These are phyloP conservation scores for Pulveroboletus sp. DNA, from an alignment of 768 basidiomycete genomes.

Conservation along the genomic window DNA sequence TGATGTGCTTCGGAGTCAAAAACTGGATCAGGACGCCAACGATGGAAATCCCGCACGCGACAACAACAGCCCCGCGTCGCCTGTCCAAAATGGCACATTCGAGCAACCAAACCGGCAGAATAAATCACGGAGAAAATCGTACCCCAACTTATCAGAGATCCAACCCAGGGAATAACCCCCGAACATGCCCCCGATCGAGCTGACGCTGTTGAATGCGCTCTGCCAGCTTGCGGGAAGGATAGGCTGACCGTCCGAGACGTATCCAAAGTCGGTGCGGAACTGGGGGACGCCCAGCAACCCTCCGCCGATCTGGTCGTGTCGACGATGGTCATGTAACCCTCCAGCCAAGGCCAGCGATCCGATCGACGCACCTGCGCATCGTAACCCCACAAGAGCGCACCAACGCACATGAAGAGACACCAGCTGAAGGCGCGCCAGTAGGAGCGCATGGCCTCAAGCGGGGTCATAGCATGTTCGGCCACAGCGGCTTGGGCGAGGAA, in stretches of 20 bases:
- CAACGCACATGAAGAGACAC: constrained; percentile 24
- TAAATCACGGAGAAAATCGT: background rate
- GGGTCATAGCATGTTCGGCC: constrained; percentile 16
- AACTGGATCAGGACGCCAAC: constrained; percentile 24
- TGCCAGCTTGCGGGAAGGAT: constrained; percentile 27
- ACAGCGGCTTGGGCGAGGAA: constrained; percentile 21
- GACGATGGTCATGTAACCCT: background rate
- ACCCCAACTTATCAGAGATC: constrained; percentile 22
- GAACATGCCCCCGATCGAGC: constrained; percentile 24
- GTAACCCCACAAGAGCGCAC: constrained; percentile 25
- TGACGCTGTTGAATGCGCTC: constrained; percentile 24
- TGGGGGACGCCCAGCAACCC: constrained; percentile 20
- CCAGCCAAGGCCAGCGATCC: background rate
- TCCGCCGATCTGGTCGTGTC: constrained; percentile 12
- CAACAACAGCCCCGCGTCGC: constrained; percentile 21
- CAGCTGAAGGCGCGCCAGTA: constrained; percentile 25
- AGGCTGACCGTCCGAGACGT: background rate
- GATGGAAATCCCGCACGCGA: constrained; percentile 21
- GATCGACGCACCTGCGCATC: constrained; percentile 20
- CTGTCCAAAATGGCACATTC: background rate
- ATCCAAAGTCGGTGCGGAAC: constrained; percentile 27
- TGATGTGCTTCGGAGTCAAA: constrained; percentile 18
- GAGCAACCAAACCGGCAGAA: background rate
- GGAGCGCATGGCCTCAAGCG: constrained; percentile 14
- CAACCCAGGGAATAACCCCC: constrained; percentile 24